Conservation (phyloP, 1,284 basidiomycete species). For the Cystobasidium slooffiae region DNA sequence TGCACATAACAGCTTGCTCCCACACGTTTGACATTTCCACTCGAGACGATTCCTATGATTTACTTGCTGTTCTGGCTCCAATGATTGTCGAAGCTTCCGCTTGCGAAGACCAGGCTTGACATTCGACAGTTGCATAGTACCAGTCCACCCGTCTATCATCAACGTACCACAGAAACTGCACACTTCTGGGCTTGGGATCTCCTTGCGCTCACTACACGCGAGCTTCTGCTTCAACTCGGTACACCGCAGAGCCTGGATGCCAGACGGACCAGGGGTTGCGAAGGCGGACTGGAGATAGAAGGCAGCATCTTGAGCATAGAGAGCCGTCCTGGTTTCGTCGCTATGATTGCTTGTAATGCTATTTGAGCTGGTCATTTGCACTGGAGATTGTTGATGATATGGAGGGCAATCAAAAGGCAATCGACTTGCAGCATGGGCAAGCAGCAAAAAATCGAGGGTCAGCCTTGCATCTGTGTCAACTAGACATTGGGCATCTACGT, state of each 20-base stretch:
- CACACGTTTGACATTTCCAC: background rate
- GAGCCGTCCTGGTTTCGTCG: constrained; percentile 2
- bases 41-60: background rate
- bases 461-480: no score
- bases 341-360: no score
- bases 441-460: no score
- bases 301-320: constrained; percentile 18
- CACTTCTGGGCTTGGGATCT: background rate
- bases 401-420: no score
- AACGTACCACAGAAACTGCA: constrained; percentile 25
- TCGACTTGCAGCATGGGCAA: no score
- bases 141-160: constrained; percentile 30
- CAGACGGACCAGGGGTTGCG: background rate
- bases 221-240: constrained; percentile 9
- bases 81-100: background rate
- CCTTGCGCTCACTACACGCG: background rate
- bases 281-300: background rate
- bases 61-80: background rate
- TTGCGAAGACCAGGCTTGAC: constrained; percentile 1
- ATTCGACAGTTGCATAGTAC: background rate
- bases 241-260: constrained; percentile 1
- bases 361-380: no score
- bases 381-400: no score
- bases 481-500: no score
- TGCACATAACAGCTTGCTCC: background rate